Percentiles rank a stretch among this genome's conserved stretches.
phyloP scores from a whole-genome alignment of 805 yeast species.

The Trichomonascus vanleenenianus region DNA sequence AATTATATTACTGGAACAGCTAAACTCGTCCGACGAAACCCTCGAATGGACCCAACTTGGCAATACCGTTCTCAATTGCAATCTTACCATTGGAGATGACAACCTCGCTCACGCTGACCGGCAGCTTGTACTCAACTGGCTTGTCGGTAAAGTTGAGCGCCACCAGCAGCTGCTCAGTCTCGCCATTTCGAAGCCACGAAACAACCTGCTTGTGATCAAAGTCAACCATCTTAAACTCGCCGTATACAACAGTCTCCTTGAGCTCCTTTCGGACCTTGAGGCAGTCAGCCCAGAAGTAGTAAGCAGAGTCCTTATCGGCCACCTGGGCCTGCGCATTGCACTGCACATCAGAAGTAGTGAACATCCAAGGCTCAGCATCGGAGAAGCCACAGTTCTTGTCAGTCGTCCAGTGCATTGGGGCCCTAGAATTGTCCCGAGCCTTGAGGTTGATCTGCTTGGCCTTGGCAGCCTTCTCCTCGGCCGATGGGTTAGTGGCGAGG shows the following conservation, averaged over 20 bases:
- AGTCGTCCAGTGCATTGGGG: constrained; percentile 50
- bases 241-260: constrained; percentile 40
- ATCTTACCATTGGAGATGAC: neutral
- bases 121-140: constrained; percentile 26
- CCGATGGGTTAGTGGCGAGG: constrained; percentile 17
- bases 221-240: constrained; percentile 39
- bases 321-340: constrained; percentile 43
- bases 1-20: too few relatives aligned
- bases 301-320: constrained; percentile 39
- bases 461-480: constrained; percentile 10
- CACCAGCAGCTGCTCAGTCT: constrained; percentile 29
- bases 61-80: neutral
- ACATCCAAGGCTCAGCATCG: constrained; percentile 44
- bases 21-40: constrained; percentile 2
- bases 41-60: neutral
- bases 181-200: constrained; percentile 32
- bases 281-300: constrained; percentile 39
- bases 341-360: constrained; percentile 40
- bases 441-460: constrained; percentile 10
- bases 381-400: constrained; percentile 40
- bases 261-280: constrained; percentile 37
- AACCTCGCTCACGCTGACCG: constrained; percentile 14
- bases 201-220: constrained; percentile 37
- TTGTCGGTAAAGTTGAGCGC: constrained; percentile 38
- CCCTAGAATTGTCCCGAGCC: constrained; percentile 47